phyloP scores from a whole-genome alignment of 2,329 filamentous ascomycete species.

The Fonsecaea multimorphosa region DNA sequence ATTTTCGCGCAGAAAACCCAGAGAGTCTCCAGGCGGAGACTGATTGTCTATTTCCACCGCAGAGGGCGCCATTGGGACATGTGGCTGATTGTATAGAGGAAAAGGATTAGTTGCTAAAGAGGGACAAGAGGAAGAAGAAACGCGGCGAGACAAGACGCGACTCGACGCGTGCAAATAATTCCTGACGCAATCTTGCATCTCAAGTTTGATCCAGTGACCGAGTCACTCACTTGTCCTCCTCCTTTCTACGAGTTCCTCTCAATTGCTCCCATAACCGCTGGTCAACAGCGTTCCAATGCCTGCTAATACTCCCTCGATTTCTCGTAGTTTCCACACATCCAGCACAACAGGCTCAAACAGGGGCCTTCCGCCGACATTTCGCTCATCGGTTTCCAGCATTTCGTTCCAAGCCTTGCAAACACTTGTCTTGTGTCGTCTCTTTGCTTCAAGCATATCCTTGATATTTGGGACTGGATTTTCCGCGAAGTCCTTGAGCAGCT shows the following conservation, averaged over 20 bases:
- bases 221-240: too few species aligned
- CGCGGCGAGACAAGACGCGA: conserved; percentile 1
- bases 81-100: not conserved
- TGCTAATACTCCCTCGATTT: not conserved
- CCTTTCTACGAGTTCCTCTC: not conserved
- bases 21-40: conserved; percentile 27
- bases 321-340: not conserved
- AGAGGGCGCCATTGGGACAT: conserved; percentile 33
- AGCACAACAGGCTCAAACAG: not conserved
- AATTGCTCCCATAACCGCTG: not conserved
- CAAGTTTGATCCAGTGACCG: not conserved
- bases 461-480: conserved; percentile 12
- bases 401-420: not conserved
- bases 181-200: conserved; percentile 9
- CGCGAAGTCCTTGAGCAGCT: conserved; percentile 19
- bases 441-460: not conserved
- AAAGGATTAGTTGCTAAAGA: not conserved
- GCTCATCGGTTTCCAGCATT: not conserved
- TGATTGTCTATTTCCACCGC: conserved; percentile 23
- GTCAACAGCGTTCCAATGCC: not conserved
- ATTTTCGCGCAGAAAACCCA: conserved; percentile 37
- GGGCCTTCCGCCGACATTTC: not conserved
- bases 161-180: conserved; percentile 17
- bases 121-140: not conserved
- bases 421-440: not conserved